Evolutionary conservation across 2,329 filamentous ascomycete species (phyloP), one percentile per base, ranked within the genome.

Genomic region (Pyrenochaeta sp.): DNA sequence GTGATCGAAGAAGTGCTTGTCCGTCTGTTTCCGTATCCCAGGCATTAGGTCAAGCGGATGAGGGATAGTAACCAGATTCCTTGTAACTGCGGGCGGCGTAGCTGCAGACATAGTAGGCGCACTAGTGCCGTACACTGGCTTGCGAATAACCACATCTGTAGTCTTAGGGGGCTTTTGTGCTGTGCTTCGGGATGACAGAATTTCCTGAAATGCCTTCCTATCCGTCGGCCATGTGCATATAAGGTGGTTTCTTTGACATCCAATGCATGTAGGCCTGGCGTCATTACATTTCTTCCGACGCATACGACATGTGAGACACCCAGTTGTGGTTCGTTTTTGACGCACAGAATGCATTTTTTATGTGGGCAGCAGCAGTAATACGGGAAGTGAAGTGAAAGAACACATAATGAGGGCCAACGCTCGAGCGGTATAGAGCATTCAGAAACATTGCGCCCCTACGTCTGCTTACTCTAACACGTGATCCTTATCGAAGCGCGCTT

Each of bases 401-500:
- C 11, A 18, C 36, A 40, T 40, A 2, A 20, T 40, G 11, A 9
- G 23, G 23, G 18, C 7, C 4, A n/a, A 39, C 36, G 21, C 21
- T 12, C 15, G 32, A 35, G n/a, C n/a, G n/a, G n/a, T n/a, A n/a
- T n/a, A n/a, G n/a, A n/a, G n/a, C n/a, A n/a, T n/a, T n/a, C n/a
- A n/a, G n/a, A n/a, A n/a, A n/a, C n/a, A n/a, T n/a, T n/a, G n/a
- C n/a, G n/a, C n/a, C n/a, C n/a, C n/a, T 27, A 27, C 23, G n/a
- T 27, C 4, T 27, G 23, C 23, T 27, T 27, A 27, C 23, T 27
- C 23, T 27, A 5, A 9, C 47, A 44, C 40, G 47, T 44, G 40
- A 44, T 6, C 5, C 40, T 50, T 50, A 50, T 50, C 40, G 40
- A 14, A 50, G 40, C 47, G 40, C 47, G 40, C 40, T 50, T 50